These are phyloP conservation scores for Tylopilus rubrobrunneus DNA, from an alignment of 768 basidiomycete genomes.

Conservation along the genomic window DNA sequence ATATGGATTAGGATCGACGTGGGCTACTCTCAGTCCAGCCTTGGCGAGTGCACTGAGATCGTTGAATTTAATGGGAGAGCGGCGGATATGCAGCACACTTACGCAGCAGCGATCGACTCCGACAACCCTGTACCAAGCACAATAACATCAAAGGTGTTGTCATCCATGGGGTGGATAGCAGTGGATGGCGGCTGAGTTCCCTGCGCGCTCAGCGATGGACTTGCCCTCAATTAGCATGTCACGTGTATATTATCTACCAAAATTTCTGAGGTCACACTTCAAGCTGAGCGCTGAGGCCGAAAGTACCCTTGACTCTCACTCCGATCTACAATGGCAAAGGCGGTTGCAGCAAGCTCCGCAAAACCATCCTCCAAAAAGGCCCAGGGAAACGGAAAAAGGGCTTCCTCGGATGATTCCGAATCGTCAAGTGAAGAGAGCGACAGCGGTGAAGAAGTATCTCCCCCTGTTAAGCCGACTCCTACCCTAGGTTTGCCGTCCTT, in stretches of 20 bases:
- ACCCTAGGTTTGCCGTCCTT: no score
- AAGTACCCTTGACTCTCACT: neutral
- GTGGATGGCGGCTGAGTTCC: no score
- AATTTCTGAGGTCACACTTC: constrained; percentile 6
- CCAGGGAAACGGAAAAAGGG: neutral
- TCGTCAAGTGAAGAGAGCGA: constrained; percentile 9
- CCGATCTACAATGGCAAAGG: constrained; percentile 36
- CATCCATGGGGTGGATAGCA: constrained; percentile 31
- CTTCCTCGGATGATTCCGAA: constrained; percentile 4
- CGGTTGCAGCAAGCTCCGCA: constrained; percentile 27
- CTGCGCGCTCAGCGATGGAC: no score
- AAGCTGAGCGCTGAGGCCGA: no score
- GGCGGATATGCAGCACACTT: constrained; percentile 32
- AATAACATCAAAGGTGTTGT: constrained; percentile 56
- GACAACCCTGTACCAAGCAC: constrained; percentile 77
- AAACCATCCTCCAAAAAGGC: neutral
- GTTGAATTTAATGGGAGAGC: neutral
- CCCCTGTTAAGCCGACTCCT: constrained; percentile 8
- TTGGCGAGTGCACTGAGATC: constrained; percentile 76
- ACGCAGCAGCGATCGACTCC: constrained; percentile 89
- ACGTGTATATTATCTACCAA: constrained; percentile 20
- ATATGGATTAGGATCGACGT: constrained; percentile 79
- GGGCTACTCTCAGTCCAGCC: constrained; percentile 82
- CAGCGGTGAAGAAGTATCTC: neutral
- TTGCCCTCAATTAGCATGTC: constrained; percentile 27